A percentile compares a stretch with the other conserved stretches of the same genome.
Conservation (phyloP, 192 early-diverging fungal species). For the Gryganskiella cystojenkinii region DNA sequence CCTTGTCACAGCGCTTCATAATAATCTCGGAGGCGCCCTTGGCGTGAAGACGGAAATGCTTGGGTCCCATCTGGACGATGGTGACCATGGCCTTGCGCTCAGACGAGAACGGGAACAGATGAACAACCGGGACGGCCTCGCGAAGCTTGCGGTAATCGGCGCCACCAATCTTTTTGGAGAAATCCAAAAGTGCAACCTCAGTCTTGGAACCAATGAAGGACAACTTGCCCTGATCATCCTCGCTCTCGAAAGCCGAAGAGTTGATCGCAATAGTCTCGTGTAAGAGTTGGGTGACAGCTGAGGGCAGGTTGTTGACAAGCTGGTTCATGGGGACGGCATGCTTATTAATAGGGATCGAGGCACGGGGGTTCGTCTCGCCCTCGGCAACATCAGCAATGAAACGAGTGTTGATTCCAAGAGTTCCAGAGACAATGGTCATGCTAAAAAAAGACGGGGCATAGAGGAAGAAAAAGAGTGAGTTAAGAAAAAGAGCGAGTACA, state of each 20-base stretch:
- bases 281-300: constrained; percentile 60
- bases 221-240: constrained; percentile 56
- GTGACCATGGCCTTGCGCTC: constrained; percentile 94
- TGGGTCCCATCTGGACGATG: constrained; percentile 62
- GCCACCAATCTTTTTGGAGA: constrained; percentile 72
- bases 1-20: constrained; percentile 69
- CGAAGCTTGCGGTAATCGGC: constrained; percentile 72
- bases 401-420: constrained; percentile 62
- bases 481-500: neutral
- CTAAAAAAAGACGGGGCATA: constrained; percentile 23
- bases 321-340: constrained; percentile 61
- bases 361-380: constrained; percentile 41
- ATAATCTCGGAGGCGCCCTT: constrained; percentile 96
- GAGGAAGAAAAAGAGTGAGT: neutral
- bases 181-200: constrained; percentile 89
- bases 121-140: constrained; percentile 64
- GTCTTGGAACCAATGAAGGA: constrained; percentile 93
- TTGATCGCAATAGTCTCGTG: constrained; percentile 83
- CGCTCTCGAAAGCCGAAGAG: constrained; percentile 76
- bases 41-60: constrained; percentile 78
- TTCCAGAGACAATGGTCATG: constrained; percentile 94
- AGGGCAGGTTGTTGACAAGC: constrained; percentile 56
- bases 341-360: constrained; percentile 44
- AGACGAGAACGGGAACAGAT: constrained; percentile 90
- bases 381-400: constrained; percentile 54